Percentiles rank a stretch among this genome's conserved stretches.
These are phyloP conservation scores for Dioscorea cayenensis DNA, from an alignment of 116 monocot species.

Conservation along the genomic window DNA sequence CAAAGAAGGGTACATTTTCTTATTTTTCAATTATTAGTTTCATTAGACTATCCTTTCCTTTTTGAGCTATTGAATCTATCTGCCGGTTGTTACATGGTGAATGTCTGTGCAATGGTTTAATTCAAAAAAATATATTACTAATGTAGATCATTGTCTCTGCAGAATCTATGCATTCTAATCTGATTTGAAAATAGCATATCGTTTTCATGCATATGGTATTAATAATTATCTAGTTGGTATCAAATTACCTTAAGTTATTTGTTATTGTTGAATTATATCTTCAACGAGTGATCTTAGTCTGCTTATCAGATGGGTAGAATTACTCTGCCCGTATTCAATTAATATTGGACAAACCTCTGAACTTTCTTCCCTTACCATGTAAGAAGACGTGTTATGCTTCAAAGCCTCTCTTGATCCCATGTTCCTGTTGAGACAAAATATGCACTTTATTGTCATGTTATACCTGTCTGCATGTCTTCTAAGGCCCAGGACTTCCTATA, in stretches of 20 bases:
- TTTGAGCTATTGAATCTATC: background rate
- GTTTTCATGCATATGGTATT: background rate
- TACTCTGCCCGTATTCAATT: no score
- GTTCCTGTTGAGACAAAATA: no score
- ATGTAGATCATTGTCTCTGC: background rate
- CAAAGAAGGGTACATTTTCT: conserved; percentile 72
- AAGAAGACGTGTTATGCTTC: no score
- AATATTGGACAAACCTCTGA: no score
- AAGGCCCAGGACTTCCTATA: no score
- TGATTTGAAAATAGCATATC: background rate
- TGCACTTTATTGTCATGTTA: no score
- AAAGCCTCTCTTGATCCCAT: no score
- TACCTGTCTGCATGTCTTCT: no score
- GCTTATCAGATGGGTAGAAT: no score
- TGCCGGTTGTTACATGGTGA: background rate
- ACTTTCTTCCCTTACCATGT: no score
- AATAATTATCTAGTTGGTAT: background rate
- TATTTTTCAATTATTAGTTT: background rate
- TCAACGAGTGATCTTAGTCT: no score
- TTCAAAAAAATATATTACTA: background rate
- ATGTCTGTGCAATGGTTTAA: background rate
- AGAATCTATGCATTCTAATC: background rate
- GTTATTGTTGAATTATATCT: no score
- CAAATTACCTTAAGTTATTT: background rate
- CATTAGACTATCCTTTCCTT: background rate